A percentile compares a stretch with the other conserved stretches of the same genome.
Evolutionary conservation across 495 filamentous ascomycete species (phyloP).

Genomic region (Alectoria sarmentosa): DNA sequence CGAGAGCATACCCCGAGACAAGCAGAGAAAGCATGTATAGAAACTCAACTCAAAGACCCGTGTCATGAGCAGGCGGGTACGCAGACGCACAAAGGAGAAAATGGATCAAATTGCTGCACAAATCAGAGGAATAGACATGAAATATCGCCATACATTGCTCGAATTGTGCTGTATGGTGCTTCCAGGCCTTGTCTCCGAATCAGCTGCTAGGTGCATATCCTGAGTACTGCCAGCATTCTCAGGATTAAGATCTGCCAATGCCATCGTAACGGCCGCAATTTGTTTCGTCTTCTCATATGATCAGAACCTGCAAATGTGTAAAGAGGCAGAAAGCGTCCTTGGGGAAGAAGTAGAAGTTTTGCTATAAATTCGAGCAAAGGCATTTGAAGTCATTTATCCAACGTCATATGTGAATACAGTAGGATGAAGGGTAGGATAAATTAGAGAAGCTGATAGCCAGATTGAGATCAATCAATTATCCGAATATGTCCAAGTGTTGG

Average conservation of each 20-base stretch:
- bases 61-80: background rate
- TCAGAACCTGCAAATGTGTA: background rate
- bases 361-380: background rate
- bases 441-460: too few species aligned
- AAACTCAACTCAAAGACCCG: background rate
- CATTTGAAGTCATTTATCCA: background rate
- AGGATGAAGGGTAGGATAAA: background rate
- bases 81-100: background rate
- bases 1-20: background rate
- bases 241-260: background rate
- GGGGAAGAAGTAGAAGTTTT: background rate
- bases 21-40: background rate
- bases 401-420: background rate
- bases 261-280: background rate
- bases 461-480: too few species aligned
- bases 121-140: background rate
- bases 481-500: background rate
- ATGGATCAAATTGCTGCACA: background rate
- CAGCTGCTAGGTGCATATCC: background rate
- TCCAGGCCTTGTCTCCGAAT: background rate
- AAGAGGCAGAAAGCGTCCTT: background rate
- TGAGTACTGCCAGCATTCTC: background rate
- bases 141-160: slow-evolving; percentile 1
- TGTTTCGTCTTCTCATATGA: background rate
- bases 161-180: background rate